These are phyloP conservation scores for Saccharomycopsis fibuligera DNA, from an alignment of 805 yeast genomes.

Conservation along the genomic window DNA sequence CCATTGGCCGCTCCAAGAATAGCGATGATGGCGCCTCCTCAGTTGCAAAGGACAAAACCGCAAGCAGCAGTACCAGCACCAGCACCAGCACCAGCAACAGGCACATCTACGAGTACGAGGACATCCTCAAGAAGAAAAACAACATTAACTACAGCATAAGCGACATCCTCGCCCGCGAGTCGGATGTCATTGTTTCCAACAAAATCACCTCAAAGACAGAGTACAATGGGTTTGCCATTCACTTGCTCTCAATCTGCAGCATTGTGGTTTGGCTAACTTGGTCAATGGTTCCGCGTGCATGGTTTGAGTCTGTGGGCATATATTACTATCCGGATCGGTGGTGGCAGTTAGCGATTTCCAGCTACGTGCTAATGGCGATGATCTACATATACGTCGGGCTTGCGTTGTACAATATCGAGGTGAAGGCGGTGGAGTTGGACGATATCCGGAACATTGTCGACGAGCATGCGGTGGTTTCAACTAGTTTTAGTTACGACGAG, in stretches of 20 bases:
- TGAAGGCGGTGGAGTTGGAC: constrained; percentile 52
- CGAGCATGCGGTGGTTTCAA: constrained; percentile 38
- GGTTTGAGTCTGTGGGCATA: constrained; percentile 47
- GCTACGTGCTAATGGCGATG: constrained; percentile 64
- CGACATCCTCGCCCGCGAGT: constrained; percentile 55
- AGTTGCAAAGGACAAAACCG: neutral
- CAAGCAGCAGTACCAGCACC: neutral
- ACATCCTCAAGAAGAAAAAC: constrained; percentile 13
- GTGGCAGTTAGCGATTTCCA: constrained; percentile 84
- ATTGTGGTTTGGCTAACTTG: constrained; percentile 58
- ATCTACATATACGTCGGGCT: constrained; percentile 65
- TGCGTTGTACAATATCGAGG: constrained; percentile 70
- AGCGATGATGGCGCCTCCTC: neutral
- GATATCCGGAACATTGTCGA: constrained; percentile 66
- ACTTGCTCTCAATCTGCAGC: constrained; percentile 56
- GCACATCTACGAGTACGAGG: constrained; percentile 21
- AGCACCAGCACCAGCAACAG: neutral
- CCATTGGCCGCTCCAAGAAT: neutral
- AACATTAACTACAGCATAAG: constrained; percentile 25
- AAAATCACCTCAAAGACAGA: constrained; percentile 58
- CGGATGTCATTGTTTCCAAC: constrained; percentile 58
- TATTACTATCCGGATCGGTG: constrained; percentile 81
- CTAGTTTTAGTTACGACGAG: neutral
- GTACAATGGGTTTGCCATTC: constrained; percentile 82
- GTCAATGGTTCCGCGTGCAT: constrained; percentile 64